A percentile compares a stretch with the other conserved stretches of the same genome.
Evolutionary conservation across 2,329 filamentous ascomycete genomes (phyloP).

Genomic region (Clarireedia paspali): DNA sequence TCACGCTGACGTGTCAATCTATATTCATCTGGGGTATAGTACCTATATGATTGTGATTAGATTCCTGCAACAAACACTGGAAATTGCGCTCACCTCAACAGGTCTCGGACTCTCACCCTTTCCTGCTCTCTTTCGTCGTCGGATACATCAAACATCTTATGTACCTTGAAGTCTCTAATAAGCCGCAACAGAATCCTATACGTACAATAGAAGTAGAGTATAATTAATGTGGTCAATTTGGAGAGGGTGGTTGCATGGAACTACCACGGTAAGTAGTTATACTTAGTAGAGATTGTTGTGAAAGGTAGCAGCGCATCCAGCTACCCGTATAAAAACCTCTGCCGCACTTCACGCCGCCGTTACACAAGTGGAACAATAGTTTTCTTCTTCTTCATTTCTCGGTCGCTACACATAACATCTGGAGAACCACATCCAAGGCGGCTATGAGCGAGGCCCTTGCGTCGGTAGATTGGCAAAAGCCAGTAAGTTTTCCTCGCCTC

Average conservation of each 20-base stretch:
- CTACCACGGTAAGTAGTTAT: no score
- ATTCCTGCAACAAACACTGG: not conserved
- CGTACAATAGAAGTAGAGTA: not conserved
- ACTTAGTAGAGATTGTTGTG: no score
- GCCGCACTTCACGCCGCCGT: no score
- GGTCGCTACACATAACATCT: no score
- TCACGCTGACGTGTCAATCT: not conserved
- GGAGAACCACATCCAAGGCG: no score
- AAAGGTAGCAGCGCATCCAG: no score
- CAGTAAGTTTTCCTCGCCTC: no score
- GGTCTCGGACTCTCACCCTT: constrained; percentile 6
- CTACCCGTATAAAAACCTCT: no score
- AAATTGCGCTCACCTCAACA: not conserved
- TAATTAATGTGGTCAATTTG: not conserved
- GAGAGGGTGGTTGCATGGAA: not conserved
- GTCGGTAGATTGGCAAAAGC: no score
- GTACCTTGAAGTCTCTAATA: not conserved
- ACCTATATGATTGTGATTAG: not conserved
- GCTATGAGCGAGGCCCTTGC: no score
- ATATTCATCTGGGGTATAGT: constrained; percentile 8
- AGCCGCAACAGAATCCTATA: not conserved
- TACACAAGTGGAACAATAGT: no score
- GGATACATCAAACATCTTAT: not conserved
- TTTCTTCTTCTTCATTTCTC: no score
- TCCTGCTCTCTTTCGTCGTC: not conserved